These are phyloP conservation scores for Phytophthora ramorum DNA, from an alignment of 352 stramenopile species.

Conservation along the genomic window DNA sequence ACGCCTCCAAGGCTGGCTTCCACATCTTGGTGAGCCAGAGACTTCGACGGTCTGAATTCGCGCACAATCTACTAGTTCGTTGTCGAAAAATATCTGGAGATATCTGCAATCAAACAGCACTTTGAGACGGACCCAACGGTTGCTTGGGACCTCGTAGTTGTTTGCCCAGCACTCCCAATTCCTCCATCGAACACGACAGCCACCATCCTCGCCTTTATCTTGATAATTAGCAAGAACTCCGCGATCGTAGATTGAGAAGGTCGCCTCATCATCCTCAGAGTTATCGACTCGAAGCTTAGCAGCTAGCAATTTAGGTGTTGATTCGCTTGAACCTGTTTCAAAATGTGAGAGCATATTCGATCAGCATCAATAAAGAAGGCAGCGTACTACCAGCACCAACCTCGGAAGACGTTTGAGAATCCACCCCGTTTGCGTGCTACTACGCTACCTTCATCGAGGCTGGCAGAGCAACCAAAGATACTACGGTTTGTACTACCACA, in stretches of 20 bases:
- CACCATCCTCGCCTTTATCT: conserved; percentile 26
- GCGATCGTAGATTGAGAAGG: conserved; percentile 64
- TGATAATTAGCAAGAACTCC: conserved; percentile 26
- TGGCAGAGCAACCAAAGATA: conserved; percentile 61
- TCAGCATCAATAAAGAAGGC: neutral
- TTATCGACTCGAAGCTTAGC: conserved; percentile 37
- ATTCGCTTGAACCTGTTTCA: conserved; percentile 12
- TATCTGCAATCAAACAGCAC: conserved; percentile 60
- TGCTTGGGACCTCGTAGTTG: conserved; percentile 57
- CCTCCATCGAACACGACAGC: conserved; percentile 55
- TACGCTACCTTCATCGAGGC: neutral
- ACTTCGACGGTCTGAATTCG: conserved; percentile 18
- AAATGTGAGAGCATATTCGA: neutral
- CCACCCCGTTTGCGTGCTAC: conserved; percentile 3
- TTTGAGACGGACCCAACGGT: conserved; percentile 55
- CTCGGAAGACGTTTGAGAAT: conserved; percentile 14
- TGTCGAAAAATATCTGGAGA: conserved; percentile 57
- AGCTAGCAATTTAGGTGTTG: conserved; percentile 51
- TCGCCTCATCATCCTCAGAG: conserved; percentile 24
- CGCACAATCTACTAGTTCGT: conserved; percentile 54
- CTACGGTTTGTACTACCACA: conserved; percentile 61
- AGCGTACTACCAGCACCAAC: neutral
- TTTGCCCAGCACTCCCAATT: conserved; percentile 56
- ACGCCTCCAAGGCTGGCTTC: conserved; percentile 15
- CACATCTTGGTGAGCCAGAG: neutral